Conservation (phyloP, 345 rosid genomes). For the Gossypioides kirkii region DNA sequence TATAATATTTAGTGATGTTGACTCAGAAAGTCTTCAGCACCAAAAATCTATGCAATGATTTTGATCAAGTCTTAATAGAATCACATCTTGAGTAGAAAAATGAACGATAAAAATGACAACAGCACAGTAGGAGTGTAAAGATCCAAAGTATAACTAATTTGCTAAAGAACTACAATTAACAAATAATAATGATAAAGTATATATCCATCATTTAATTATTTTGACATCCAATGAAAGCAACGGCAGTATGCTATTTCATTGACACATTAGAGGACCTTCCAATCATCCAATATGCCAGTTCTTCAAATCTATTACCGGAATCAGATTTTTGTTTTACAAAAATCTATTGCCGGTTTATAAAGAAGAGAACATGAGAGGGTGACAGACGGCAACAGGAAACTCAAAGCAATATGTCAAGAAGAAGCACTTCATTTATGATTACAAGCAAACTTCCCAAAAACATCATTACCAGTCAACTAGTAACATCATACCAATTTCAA, state of each 20-base stretch:
- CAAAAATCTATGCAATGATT: neutral
- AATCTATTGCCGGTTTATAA: neutral
- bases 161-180: neutral
- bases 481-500: neutral
- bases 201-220: neutral
- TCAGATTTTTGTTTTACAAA: neutral
- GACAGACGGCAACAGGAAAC: neutral
- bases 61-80: neutral
- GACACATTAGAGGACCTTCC: slow-evolving; percentile 2
- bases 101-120: neutral
- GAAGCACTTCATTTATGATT: neutral
- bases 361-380: neutral
- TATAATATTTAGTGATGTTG: neutral
- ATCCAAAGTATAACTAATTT: neutral
- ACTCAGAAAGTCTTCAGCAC: neutral
- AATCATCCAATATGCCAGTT: neutral
- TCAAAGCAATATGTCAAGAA: neutral
- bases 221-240: neutral
- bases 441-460: neutral
- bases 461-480: neutral
- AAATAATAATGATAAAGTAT: neutral
- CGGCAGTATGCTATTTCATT: neutral
- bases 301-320: neutral
- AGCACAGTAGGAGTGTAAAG: neutral
- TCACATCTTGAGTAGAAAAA: neutral